Base-by-base conservation (phyloP, 352 stramenopile species). In the Thraustotheca clavata region DNA sequence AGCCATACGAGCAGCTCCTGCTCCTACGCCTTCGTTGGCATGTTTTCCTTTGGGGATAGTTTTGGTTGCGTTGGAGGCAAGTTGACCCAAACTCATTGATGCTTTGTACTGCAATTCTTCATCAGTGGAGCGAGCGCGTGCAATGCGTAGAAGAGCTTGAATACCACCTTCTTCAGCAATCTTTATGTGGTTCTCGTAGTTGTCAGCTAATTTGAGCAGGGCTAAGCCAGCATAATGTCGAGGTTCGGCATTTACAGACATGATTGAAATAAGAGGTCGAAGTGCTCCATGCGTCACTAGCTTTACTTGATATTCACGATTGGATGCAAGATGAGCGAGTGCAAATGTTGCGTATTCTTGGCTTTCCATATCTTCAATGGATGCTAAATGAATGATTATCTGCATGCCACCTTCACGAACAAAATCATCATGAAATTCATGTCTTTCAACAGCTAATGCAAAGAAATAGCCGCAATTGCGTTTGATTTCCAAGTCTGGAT, bases 121-220 rank as follows among this genome's bases (percentile, higher is more conserved):
- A 71, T 98, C 91, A 0, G 89, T 96, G 2, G 82, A 89, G 20
- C 92, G 86, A 38, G 86, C 84, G 33, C 87, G 80, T 3, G 89
- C 92, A 36, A 99, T 87, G 32, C 91, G 83, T 16, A 99, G 65
- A 14, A 99, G 75, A 33, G 94, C 94, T 69, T 98, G 88, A 57
- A 99, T 98, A 4, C 95, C 95, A 35, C 95, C 95, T 70, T 97
- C 91, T 63, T 98, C 85, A 14, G 94, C 92, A 69, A 99, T 98
- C 31, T 81, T 83, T 40, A 98, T 60, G 70, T 99, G 96, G 73
- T 98, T 98, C 70, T 98, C 90, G 71, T 98, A 98, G 70, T 99
- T 99, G 74, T 99, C 94, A 12, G 94, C 94, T 36, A 98, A 80
- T 71, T 98, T 98, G 33, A 99, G 81, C n/a, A 99, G 76, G 41